Conservation (phyloP, 371 early-diverging fungal genomes). For the Mucor indicus region DNA sequence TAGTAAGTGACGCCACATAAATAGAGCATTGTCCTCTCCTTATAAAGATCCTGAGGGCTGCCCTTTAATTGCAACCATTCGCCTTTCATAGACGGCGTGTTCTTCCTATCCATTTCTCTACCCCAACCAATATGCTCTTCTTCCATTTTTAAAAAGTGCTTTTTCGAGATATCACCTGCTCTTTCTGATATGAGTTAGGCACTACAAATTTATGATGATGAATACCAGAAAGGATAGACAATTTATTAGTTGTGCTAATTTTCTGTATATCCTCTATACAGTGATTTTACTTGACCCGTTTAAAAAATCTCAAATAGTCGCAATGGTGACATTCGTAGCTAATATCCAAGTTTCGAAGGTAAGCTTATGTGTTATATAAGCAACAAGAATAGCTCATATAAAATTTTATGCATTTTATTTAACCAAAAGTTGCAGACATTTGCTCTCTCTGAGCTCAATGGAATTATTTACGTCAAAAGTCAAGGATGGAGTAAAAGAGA, state of each 20-base stretch:
- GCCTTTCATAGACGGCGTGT: conserved; percentile 22
- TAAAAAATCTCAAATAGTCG: conserved; percentile 29
- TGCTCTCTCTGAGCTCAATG: too few species aligned
- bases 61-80: conserved; percentile 38
- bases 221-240: conserved; percentile 26
- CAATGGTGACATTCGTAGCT: conserved; percentile 32
- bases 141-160: conserved; percentile 20
- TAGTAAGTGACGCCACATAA: conserved; percentile 76
- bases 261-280: conserved; percentile 39
- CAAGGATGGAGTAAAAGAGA: too few species aligned
- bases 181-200: conserved; percentile 22
- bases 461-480: too few species aligned
- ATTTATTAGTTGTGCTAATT: conserved; percentile 18
- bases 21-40: conserved; percentile 43
- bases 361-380: neutral
- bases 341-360: conserved; percentile 40
- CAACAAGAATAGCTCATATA: neutral
- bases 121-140: conserved; percentile 35
- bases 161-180: conserved; percentile 23
- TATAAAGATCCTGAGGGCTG: conserved; percentile 8
- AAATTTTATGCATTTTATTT: too few species aligned
- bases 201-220: conserved; percentile 19
- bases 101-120: conserved; percentile 26
- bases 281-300: conserved; percentile 25
- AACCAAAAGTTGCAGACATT: too few species aligned